phyloP scores from a whole-genome alignment of 768 basidiomycete genomes.

The Lenzites betulinus region DNA sequence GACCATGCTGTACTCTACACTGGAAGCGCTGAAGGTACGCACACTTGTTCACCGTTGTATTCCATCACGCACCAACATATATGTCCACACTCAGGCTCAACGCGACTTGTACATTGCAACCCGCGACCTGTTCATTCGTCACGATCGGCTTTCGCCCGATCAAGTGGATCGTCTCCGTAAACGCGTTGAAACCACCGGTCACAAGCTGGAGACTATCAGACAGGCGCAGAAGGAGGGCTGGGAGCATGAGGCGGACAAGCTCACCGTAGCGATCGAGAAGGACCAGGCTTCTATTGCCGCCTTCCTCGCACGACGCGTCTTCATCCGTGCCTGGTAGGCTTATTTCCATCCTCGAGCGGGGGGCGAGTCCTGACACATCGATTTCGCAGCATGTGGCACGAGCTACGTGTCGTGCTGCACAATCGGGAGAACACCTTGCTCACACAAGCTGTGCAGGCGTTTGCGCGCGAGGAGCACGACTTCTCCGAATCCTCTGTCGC shows the following conservation, averaged over 20 bases:
- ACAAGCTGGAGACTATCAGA: constrained; percentile 77
- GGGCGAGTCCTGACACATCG: background rate
- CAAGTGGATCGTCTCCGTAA: constrained; percentile 87
- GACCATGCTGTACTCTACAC: constrained; percentile 60
- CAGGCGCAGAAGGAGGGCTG: constrained; percentile 76
- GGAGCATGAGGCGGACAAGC: constrained; percentile 82
- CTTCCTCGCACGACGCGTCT: constrained; percentile 77
- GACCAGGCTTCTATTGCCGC: constrained; percentile 82
- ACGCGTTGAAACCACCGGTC: constrained; percentile 72
- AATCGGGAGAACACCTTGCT: constrained; percentile 86
- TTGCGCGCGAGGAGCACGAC: constrained; percentile 73
- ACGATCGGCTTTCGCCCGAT: constrained; percentile 87
- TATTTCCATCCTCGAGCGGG: background rate
- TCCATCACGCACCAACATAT: too few species aligned
- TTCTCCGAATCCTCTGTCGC: constrained; percentile 62
- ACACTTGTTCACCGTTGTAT: background rate
- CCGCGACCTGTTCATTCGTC: constrained; percentile 82
- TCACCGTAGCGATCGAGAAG: constrained; percentile 72
- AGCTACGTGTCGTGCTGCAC: constrained; percentile 89
- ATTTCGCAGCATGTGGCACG: constrained; percentile 85
- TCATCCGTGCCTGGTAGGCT: constrained; percentile 81
- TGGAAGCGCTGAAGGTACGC: constrained; percentile 76
- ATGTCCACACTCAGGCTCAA: constrained; percentile 50
- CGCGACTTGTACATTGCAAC: constrained; percentile 87
- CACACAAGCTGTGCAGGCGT: constrained; percentile 68